Evolutionary conservation across 78 protist species (phyloP).

Genomic region (Protostelium mycophagum): DNA sequence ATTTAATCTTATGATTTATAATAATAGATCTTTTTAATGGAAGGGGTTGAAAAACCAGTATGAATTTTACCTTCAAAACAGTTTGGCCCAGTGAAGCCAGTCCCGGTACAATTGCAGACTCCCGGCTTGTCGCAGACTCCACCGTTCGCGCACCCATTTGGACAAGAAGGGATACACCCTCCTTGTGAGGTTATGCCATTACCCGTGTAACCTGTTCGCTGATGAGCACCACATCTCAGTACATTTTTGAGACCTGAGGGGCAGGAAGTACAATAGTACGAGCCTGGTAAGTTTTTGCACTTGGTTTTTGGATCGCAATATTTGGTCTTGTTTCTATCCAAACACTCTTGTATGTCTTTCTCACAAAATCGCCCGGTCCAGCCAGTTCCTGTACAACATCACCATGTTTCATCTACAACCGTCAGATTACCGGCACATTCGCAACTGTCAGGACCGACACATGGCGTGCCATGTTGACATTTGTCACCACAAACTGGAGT

Average conservation of each 20-base stretch:
- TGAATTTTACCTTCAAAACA: not conserved
- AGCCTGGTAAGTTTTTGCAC: not conserved
- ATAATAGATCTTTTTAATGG: too few species aligned
- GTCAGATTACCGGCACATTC: not conserved
- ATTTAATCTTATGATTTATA: too few species aligned
- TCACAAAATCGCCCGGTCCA: not conserved
- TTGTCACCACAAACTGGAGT: not conserved
- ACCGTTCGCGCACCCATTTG: not conserved
- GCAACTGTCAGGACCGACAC: not conserved
- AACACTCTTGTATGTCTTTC: not conserved
- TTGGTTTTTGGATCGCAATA: not conserved
- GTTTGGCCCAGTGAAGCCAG: not conserved
- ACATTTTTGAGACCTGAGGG: not conserved
- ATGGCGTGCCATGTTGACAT: not conserved
- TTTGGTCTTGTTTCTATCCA: not conserved
- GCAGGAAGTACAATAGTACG: not conserved
- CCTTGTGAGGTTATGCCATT: not conserved
- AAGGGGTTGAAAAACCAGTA: not conserved
- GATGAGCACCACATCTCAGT: not conserved
- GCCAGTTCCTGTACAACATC: not conserved
- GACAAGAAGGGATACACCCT: not conserved
- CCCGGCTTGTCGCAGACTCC: not conserved
- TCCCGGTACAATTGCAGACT: not conserved
- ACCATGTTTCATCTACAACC: not conserved
- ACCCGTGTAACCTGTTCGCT: not conserved